These are phyloP conservation scores for Monilinia fructigena DNA, from an alignment of 2,329 filamentous ascomycete species.

Conservation along the genomic window DNA sequence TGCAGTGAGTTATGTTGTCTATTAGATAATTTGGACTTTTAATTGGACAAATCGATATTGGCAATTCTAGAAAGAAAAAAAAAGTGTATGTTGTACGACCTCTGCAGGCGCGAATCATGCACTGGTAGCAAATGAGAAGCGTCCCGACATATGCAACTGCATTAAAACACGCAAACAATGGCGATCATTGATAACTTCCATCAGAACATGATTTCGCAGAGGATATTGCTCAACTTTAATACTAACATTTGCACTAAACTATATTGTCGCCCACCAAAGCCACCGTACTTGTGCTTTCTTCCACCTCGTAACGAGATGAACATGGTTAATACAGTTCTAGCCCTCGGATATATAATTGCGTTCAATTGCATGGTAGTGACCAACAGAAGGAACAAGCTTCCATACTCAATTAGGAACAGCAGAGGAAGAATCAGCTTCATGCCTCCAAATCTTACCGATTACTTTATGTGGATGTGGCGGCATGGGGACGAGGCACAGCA, in stretches of 20 bases:
- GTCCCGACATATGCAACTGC: conserved; percentile 25
- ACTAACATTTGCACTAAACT: conserved; percentile 16
- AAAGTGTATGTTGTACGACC: conserved; percentile 19
- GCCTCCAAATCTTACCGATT: conserved; percentile 23
- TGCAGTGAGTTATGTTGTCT: conserved; percentile 19
- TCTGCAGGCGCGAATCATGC: conserved; percentile 17
- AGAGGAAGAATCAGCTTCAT: conserved; percentile 22
- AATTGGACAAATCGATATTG: conserved; percentile 16
- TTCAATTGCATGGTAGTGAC: conserved; percentile 16
- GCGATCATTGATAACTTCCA: conserved; percentile 21
- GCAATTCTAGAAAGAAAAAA: conserved; percentile 21
- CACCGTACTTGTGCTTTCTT: conserved; percentile 6
- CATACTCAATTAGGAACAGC: conserved; percentile 18
- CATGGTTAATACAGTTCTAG: conserved; percentile 18
- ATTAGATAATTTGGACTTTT: background rate
- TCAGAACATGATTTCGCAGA: conserved; percentile 14
- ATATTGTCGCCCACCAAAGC: conserved; percentile 18
- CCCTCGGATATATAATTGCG: conserved; percentile 17
- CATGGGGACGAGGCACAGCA: conserved; percentile 23
- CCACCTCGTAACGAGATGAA: conserved; percentile 16
- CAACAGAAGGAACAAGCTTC: conserved; percentile 18
- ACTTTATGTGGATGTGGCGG: conserved; percentile 23
- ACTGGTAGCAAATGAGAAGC: conserved; percentile 24
- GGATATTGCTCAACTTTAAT: conserved; percentile 23
- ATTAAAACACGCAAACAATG: conserved; percentile 19